A percentile compares a stretch with the other conserved stretches of the same genome.
Conservation (phyloP, 768 basidiomycete species). For the Hydnomerulius pinastri region DNA sequence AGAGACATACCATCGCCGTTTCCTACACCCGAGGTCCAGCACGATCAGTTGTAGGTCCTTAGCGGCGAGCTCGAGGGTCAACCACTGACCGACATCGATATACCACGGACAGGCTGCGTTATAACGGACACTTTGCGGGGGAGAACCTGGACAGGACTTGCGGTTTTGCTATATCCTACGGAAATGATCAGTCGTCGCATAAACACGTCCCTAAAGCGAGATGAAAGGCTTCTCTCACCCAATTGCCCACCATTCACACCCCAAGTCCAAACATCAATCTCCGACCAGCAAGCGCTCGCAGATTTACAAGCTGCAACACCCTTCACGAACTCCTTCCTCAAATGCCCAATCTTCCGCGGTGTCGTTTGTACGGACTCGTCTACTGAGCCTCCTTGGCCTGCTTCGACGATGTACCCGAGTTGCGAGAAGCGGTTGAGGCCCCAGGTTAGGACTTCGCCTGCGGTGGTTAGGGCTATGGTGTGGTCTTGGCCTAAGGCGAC, state of each 20-base stretch:
- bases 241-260: slow-evolving; percentile 93
- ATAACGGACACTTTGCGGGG: slow-evolving; percentile 85
- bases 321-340: slow-evolving; percentile 76
- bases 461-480: slow-evolving; percentile 78
- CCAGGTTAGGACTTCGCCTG: slow-evolving; percentile 88
- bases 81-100: slow-evolving; percentile 70
- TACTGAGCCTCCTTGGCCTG: slow-evolving; percentile 39
- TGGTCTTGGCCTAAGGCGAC: slow-evolving; percentile 95
- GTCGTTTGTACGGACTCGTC: slow-evolving; percentile 78
- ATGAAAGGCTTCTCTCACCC: no score
- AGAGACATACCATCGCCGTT: slow-evolving; percentile 77
- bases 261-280: slow-evolving; percentile 77
- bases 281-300: slow-evolving; percentile 89
- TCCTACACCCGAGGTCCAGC: slow-evolving; percentile 51
- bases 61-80: neutral
- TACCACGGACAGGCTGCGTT: slow-evolving; percentile 63
- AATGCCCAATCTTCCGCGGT: slow-evolving; percentile 73
- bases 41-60: neutral
- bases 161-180: slow-evolving; percentile 72
- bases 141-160: slow-evolving; percentile 72
- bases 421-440: slow-evolving; percentile 89
- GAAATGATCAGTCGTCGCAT: neutral
- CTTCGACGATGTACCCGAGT: slow-evolving; percentile 82
- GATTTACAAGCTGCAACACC: slow-evolving; percentile 88
- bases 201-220: neutral